phyloP scores from a whole-genome alignment of 805 yeast species.

The Lipomyces starkeyi region DNA sequence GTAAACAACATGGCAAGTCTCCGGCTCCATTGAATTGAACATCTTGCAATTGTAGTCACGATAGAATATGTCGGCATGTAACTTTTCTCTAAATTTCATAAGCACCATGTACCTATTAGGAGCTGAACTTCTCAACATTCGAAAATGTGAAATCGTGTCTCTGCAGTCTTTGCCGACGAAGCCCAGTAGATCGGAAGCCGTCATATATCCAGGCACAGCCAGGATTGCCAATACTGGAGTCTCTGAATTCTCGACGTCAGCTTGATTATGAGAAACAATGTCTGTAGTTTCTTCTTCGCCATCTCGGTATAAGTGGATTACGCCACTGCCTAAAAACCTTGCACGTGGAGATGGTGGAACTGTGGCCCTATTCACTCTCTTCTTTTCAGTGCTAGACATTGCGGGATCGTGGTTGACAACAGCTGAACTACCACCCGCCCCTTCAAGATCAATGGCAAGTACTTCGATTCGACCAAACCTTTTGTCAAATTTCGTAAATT shows the following conservation, averaged over 20 bases:
- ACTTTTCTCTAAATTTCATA: constrained; percentile 67
- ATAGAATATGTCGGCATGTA: constrained; percentile 68
- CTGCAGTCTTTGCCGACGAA: constrained; percentile 71
- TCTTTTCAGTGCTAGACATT: background rate
- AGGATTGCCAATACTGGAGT: constrained; percentile 70
- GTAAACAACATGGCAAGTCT: constrained; percentile 75
- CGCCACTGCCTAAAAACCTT: constrained; percentile 72
- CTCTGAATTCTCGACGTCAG: constrained; percentile 35
- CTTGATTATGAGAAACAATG: constrained; percentile 24
- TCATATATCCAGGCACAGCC: constrained; percentile 87
- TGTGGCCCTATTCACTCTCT: constrained; percentile 2
- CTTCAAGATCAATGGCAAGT: constrained; percentile 35
- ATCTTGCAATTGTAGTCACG: constrained; percentile 69
- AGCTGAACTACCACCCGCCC: constrained; percentile 30
- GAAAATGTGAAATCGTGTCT: constrained; percentile 66
- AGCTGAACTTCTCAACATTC: constrained; percentile 69
- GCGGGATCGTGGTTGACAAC: constrained; percentile 33
- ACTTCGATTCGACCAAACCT: constrained; percentile 36
- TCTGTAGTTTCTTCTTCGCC: constrained; percentile 47
- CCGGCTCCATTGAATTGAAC: constrained; percentile 89
- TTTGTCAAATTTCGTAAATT: constrained; percentile 30
- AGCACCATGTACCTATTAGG: constrained; percentile 77
- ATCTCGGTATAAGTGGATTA: constrained; percentile 68
- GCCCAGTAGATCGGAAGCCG: constrained; percentile 82
- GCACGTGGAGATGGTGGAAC: constrained; percentile 56